These are phyloP conservation scores for Scleromitrula shiraiana DNA, from an alignment of 2,329 filamentous ascomycete genomes.

Conservation along the genomic window DNA sequence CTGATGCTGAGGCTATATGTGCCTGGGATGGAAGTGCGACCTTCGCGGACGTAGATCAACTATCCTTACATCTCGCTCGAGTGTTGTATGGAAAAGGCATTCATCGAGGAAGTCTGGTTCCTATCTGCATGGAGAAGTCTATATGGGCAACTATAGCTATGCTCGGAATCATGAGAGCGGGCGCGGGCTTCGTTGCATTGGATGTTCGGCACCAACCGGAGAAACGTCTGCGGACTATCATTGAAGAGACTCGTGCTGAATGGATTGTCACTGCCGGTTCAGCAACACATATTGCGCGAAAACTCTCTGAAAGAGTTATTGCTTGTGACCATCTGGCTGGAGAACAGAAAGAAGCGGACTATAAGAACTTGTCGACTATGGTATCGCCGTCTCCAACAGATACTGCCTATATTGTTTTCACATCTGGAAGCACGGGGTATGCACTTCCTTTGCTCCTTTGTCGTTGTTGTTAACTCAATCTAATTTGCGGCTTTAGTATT, in stretches of 20 bases:
- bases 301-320: not conserved
- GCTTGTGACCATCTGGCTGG: not conserved
- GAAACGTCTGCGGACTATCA: not conserved
- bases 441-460: conserved; percentile 6
- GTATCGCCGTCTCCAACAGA: not conserved
- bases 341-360: no score
- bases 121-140: conserved; percentile 19
- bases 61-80: conserved; percentile 54
- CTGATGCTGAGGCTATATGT: no score
- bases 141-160: conserved; percentile 22
- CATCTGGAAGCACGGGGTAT: conserved; percentile 37
- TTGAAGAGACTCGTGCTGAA: conserved; percentile 1
- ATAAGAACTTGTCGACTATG: no score
- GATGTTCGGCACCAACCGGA: conserved; percentile 14
- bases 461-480: no score
- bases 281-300: not conserved
- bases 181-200: conserved; percentile 24
- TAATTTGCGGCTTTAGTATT: no score
- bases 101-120: conserved; percentile 13
- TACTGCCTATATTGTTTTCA: conserved; percentile 35
- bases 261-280: not conserved
- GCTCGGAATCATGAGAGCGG: conserved; percentile 23
- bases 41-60: conserved; percentile 53
- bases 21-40: conserved; percentile 30
- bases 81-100: conserved; percentile 34